Base-by-base conservation (phyloP, 1,284 basidiomycete species). In the Austropuccinia psidii region DNA sequence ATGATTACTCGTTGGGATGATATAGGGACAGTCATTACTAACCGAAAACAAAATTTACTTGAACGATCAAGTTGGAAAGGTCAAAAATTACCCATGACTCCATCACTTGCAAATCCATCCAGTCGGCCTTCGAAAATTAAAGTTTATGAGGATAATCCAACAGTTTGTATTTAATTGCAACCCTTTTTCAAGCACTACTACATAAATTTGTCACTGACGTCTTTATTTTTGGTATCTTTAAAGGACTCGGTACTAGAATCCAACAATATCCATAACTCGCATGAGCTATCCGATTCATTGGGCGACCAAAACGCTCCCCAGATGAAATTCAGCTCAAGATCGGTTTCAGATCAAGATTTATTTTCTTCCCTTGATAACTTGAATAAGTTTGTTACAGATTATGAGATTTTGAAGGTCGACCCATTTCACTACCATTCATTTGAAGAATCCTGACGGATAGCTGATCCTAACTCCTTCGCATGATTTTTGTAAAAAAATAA, bases 21-120 rank as follows among this genome's bases (percentile, higher is more conserved):
- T 29, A 19, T 70, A 24, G 67, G 67, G 8, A 70, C 67, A n/a
- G 67, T 70, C 15, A 39, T 45, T 17, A 58, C 50, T 17, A 70
- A 60, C 21, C 37, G 45, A 5, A 58, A 50, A 37, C 55, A 70
- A 39, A 70, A 70, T 35, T 60, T 47, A 19, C 37, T 61, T 15
- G 57, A 60, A 37, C 55, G 55, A 33, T 55, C 55, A 1, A 27
- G 55, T 21, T 70, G 67, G 67, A 70, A 58, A 31, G 67, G 67
- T 41, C 67, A 70, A 45, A 70, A 70, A 50, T 21, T 70, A n/a
- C 67, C 67, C 41, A 70, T 70, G 67, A 68, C 6, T 45, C n/a
- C 43, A 62, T 45, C 60, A 39, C 9, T 45, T 39, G 37, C 15
- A 39, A 4, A 45, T 49, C 47, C 47, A 49, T 19, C 5, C n/a